Evolutionary conservation across 257 asterid genomes (phyloP), one percentile per base, ranked within the genome.

Genomic region (Solanum ahanhuiri): DNA sequence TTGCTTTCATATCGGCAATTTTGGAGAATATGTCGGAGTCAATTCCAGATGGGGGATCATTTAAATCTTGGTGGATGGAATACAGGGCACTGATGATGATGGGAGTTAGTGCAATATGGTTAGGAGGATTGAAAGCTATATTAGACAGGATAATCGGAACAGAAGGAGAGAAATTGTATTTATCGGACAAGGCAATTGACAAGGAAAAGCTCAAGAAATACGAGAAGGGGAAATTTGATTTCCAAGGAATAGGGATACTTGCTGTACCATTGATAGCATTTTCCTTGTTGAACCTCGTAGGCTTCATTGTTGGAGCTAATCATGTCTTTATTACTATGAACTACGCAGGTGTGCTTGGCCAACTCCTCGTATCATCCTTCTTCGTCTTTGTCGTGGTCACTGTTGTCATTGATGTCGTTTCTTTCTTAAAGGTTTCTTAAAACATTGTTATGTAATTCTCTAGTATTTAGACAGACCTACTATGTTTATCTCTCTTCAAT

Each of bases 51-150:
- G 84, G 84, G 3, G 84, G 84, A 45, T 79, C 84, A 10, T 39
- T 79, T 43, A 79, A 79, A 45, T 4, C n/a, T 1, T 79, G 84
- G 84, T 79, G 84, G 84, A 25, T 79, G 84, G 84, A 79, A 45
- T 79, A 79, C 41, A 79, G 84, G 66, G 84, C 84, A 28, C 12
- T 79, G 23, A 79, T 79, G 84, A 79, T 79, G 84, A 79, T 79
- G 84, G 84, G 84, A 45, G 84, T 79, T 15, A 79, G 84, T 28
- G n/a, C 84, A 15, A 79, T 79, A 79, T 79, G 84, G 84, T 28
- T 79, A 28, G 84, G 84, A 79, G 84, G 84, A 79, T 34, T 48
- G 66, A 79, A 79, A 28, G 84, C 84, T 25, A 79, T 79, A 45
- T 1, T 28, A 7, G 84, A 79, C 33, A 79, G 17, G 66, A 45